A percentile compares a stretch with the other conserved stretches of the same genome.
Conservation (phyloP, 805 yeast genomes). For the Ogataea pini region DNA sequence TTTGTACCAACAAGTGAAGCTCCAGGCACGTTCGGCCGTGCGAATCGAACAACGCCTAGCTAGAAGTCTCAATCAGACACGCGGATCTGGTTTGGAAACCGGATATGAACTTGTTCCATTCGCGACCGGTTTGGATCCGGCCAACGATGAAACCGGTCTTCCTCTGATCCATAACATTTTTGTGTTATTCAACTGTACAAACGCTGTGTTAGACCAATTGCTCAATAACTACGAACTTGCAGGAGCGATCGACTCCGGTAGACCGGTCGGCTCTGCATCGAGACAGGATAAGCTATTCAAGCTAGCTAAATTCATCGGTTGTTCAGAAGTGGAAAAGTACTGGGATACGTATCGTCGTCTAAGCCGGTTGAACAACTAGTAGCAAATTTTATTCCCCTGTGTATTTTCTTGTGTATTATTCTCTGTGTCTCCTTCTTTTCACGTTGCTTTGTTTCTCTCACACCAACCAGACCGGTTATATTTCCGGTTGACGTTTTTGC, state of each 20-base stretch:
- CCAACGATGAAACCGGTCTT: slow-evolving; percentile 20
- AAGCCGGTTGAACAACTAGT: not conserved
- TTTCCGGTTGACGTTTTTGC: not conserved
- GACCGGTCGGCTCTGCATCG: slow-evolving; percentile 8
- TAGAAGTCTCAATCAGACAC: slow-evolving; percentile 24
- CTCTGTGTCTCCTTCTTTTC: not conserved
- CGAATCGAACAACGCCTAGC: slow-evolving; percentile 33
- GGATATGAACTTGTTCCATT: slow-evolving; percentile 33
- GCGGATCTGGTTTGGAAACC: slow-evolving; percentile 35
- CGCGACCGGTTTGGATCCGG: slow-evolving; percentile 29
- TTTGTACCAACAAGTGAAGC: slow-evolving; percentile 21
- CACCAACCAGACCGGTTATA: not conserved
- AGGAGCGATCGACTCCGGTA: slow-evolving; percentile 6
- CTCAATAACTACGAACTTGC: slow-evolving; percentile 24
- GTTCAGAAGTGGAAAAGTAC: slow-evolving; percentile 33
- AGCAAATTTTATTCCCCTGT: not conserved
- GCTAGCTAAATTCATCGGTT: slow-evolving; percentile 34
- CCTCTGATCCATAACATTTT: slow-evolving; percentile 30
- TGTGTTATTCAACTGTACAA: slow-evolving; percentile 27
- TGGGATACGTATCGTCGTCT: slow-evolving; percentile 27
- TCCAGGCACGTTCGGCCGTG: slow-evolving; percentile 25
- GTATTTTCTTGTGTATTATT: not conserved
- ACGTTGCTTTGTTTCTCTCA: not conserved
- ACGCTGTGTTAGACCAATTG: slow-evolving; percentile 22
- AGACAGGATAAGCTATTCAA: slow-evolving; percentile 28